Evolutionary conservation across 805 yeast genomes (phyloP), one percentile per base, ranked within the genome.

Genomic region (Spathaspora girioi): DNA sequence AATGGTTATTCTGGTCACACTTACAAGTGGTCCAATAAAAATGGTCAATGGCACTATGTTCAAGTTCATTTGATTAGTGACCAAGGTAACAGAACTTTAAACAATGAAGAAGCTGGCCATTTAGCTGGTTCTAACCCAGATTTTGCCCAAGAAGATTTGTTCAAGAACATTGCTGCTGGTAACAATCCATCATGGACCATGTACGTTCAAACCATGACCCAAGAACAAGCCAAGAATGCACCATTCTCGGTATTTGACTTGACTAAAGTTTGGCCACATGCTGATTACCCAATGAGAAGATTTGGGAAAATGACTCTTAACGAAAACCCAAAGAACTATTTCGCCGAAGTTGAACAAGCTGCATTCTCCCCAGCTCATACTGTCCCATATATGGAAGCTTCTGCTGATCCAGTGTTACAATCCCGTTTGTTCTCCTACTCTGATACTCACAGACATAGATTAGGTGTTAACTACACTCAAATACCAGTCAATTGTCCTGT

Each of bases 211-310:
- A 80, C 89, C 44, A 90, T 90, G 96, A 87, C 96, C 35, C 81
- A 81, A 54, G 88, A 83, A 60, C 84, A 90, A 70, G 90, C 96
- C 54, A 79, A 85, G 69, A 70, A 82, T 54, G 80, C 81, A 47
- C 86, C 86, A 65, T 89, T 87, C 72, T 86, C 93, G 5, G 92
- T 91, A 44, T 89, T 88, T 66, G 97, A 90, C 71, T 78, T 90
- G 68, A 90, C 97, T 56, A 91, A 91, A 76, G 87, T 88, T 50
- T 90, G 97, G 97, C 90, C 97, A 35, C 96, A 90, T 66, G 75
- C 73, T 60, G 85, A 89, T 51, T 90, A 83, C 78, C 97, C 97
- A 64, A 71, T 90, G 73, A 82, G 96, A 69, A 83, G 84, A 68
- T 85, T 90, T 65, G 97, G 96, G 67, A 84, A 83, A 67, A 74